Percentiles rank a stretch among this genome's conserved stretches.
phyloP scores from a whole-genome alignment of 2,329 filamentous ascomycete genomes.

The Nakataea oryzae region DNA sequence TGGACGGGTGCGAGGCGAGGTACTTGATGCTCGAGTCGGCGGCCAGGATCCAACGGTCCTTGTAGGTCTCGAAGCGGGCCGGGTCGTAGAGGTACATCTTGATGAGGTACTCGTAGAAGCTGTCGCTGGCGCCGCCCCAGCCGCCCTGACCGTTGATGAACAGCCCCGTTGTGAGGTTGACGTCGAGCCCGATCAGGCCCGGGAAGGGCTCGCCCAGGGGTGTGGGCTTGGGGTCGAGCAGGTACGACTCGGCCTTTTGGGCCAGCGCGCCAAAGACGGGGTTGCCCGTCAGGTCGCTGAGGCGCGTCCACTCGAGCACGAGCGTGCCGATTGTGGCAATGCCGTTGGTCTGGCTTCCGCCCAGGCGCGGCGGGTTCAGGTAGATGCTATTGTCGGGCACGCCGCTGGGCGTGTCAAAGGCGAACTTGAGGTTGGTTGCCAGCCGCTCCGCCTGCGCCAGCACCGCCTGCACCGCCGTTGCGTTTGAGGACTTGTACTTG shows the following conservation, averaged over 20 bases:
- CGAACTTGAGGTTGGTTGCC: constrained; percentile 63
- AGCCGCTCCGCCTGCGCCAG: constrained; percentile 58
- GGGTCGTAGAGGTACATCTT: constrained; percentile 84
- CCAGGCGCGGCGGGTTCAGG: constrained; percentile 41
- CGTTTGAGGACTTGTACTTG: constrained; percentile 26
- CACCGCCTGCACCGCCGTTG: constrained; percentile 40
- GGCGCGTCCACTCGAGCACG: constrained; percentile 73
- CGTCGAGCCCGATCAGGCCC: constrained; percentile 59
- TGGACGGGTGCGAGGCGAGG: constrained; percentile 56
- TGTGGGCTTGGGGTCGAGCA: constrained; percentile 53
- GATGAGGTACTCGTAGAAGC: constrained; percentile 82
- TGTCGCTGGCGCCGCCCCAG: constrained; percentile 70
- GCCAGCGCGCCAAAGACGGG: constrained; percentile 53
- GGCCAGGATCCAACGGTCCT: constrained; percentile 64
- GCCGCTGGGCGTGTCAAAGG: constrained; percentile 67
- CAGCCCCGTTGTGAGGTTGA: constrained; percentile 53
- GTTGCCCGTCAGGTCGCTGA: constrained; percentile 66
- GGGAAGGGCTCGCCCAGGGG: constrained; percentile 60
- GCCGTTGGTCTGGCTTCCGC: constrained; percentile 49
- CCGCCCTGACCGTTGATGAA: constrained; percentile 61
- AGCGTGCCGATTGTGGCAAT: constrained; percentile 70
- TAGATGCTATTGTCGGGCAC: constrained; percentile 61
- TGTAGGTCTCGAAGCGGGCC: constrained; percentile 50
- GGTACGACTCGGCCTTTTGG: constrained; percentile 57
- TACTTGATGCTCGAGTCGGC: constrained; percentile 66